Conservation (phyloP, 1,284 basidiomycete species). For the Wallemia ichthyophaga region DNA sequence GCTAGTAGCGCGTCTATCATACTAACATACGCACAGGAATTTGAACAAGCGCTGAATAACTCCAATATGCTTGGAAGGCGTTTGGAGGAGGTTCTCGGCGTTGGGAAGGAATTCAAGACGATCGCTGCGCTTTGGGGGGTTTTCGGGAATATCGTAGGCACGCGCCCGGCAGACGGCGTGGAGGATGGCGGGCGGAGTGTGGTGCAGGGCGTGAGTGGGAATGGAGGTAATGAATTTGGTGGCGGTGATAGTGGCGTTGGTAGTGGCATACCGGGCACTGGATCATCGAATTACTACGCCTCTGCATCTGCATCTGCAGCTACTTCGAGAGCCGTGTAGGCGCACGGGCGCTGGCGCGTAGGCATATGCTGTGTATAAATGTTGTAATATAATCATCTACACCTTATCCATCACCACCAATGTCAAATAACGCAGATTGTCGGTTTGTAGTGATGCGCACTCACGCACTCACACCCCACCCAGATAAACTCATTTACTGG, state of each 20-base stretch:
- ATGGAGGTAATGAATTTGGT: not conserved
- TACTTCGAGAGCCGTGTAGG: no score
- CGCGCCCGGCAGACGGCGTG: slow-evolving; percentile 14
- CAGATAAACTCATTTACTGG: not conserved
- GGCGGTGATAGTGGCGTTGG: not conserved
- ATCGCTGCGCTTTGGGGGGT: slow-evolving; percentile 61
- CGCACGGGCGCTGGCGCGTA: no score
- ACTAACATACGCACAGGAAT: slow-evolving; percentile 26
- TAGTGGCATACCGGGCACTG: not conserved
- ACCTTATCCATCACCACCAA: not conserved
- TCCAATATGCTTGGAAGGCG: slow-evolving; percentile 71
- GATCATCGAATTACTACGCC: not conserved
- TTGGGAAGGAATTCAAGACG: slow-evolving; percentile 73
- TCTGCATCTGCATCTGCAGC: no score
- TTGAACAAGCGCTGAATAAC: slow-evolving; percentile 58
- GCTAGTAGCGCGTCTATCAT: not conserved
- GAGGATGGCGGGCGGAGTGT: slow-evolving; percentile 7
- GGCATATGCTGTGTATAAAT: no score
- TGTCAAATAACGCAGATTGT: not conserved
- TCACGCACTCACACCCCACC: not conserved
- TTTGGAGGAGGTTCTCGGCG: slow-evolving; percentile 63
- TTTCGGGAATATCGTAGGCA: slow-evolving; percentile 46
- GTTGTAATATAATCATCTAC: no score
- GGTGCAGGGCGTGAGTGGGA: not conserved
- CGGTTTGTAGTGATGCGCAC: no score